phyloP scores from a whole-genome alignment of 2,329 filamentous ascomycete species.

The Trichoderma cornu-damae region DNA sequence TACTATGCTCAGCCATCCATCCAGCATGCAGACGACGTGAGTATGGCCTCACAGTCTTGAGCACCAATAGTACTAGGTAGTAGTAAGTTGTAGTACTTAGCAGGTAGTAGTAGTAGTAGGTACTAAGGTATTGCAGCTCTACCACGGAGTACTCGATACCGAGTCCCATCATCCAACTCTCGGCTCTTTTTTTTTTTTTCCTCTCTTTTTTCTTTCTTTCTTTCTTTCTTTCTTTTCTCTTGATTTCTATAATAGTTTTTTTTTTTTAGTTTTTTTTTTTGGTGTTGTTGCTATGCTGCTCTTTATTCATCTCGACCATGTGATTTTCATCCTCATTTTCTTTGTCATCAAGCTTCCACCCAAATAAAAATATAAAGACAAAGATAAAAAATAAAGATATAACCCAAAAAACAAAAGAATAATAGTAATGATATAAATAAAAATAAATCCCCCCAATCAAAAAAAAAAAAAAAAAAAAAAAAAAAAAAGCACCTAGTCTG shows the following conservation, averaged over 20 bases:
- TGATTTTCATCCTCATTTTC: neutral
- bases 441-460: neutral
- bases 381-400: neutral
- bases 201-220: neutral
- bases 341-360: neutral
- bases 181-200: neutral
- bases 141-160: no score
- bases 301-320: neutral
- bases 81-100: no score
- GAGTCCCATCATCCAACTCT: neutral
- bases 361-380: no score
- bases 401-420: neutral
- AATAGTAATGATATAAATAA: neutral
- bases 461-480: neutral
- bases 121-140: constrained; percentile 7
- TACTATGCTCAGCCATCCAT: no score
- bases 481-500: neutral
- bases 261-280: neutral
- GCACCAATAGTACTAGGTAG: no score
- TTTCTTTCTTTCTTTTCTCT: neutral
- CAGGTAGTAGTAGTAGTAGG: no score
- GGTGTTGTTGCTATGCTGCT: neutral
- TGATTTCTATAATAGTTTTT: neutral
- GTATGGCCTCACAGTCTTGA: neutral
- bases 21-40: no score